These are phyloP conservation scores for Umbelopsis vinacea DNA, from an alignment of 192 early-diverging fungal species.

Conservation along the genomic window DNA sequence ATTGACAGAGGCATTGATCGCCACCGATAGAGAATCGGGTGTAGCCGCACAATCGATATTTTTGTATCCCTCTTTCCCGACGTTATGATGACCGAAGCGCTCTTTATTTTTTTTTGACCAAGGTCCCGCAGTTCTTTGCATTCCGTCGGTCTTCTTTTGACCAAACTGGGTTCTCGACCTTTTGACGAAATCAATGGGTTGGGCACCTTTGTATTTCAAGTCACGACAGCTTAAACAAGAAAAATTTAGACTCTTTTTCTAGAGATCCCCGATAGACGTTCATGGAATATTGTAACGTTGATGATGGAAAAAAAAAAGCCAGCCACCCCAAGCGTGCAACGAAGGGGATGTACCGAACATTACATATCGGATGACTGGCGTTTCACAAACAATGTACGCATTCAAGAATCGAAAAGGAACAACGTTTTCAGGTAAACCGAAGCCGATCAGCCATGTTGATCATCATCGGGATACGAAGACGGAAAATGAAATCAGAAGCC, in stretches of 20 bases:
- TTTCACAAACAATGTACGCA: neutral
- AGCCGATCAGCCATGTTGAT: slow-evolving; percentile 8
- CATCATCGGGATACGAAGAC: neutral
- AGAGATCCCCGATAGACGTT: too few species aligned
- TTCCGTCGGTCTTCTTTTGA: too few species aligned
- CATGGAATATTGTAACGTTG: too few species aligned
- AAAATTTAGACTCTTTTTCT: too few species aligned
- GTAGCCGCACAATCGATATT: neutral
- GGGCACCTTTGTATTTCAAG: too few species aligned
- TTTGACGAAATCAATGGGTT: too few species aligned
- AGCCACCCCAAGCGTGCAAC: too few species aligned
- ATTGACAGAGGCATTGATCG: slow-evolving; percentile 3
- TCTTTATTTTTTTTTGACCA: neutral
- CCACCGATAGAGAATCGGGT: neutral
- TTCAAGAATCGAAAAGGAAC: neutral
- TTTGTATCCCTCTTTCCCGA: neutral
- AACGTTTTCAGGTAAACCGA: neutral
- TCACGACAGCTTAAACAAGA: too few species aligned
- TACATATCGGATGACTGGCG: neutral
- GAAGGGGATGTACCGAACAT: too few species aligned
- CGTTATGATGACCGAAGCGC: neutral
- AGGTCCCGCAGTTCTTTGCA: neutral
- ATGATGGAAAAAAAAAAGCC: too few species aligned
- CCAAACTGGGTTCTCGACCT: too few species aligned
- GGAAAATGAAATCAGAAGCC: neutral